Conservation (phyloP, 1,139 yeast species). For the Suhomyces coccinellae region DNA sequence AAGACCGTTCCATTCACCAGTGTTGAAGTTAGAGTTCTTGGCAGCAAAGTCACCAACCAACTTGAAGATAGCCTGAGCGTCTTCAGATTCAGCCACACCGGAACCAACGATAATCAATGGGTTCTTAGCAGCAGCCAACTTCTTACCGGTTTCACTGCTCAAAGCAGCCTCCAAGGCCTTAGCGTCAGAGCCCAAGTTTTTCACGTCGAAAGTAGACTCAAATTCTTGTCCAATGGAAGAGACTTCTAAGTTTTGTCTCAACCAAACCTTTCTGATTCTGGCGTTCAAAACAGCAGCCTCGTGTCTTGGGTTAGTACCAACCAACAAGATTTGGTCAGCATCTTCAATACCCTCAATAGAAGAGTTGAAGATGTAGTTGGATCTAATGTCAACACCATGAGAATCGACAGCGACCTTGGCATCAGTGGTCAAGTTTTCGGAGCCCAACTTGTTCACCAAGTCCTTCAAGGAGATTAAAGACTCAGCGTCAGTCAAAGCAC, state of each 20-base stretch:
- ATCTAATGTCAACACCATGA: slow-evolving; percentile 72
- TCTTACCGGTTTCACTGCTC: slow-evolving; percentile 68
- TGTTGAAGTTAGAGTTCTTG: slow-evolving; percentile 61
- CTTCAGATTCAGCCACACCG: slow-evolving; percentile 70
- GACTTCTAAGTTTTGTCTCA: slow-evolving; percentile 64
- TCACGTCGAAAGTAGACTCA: slow-evolving; percentile 71
- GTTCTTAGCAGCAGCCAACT: slow-evolving; percentile 63
- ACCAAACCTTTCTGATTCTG: slow-evolving; percentile 82
- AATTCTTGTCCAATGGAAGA: slow-evolving; percentile 75
- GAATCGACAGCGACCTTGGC: slow-evolving; percentile 61
- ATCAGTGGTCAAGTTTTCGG: slow-evolving; percentile 81
- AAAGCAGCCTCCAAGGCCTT: slow-evolving; percentile 62
- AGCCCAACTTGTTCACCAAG: slow-evolving; percentile 71
- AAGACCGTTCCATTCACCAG: slow-evolving; percentile 80
- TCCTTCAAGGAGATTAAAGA: slow-evolving; percentile 81
- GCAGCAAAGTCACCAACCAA: slow-evolving; percentile 63
- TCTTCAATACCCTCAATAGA: slow-evolving; percentile 78
- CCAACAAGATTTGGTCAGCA: slow-evolving; percentile 75
- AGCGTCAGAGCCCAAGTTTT: slow-evolving; percentile 64
- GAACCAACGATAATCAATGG: slow-evolving; percentile 86
- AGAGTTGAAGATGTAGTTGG: slow-evolving; percentile 80
- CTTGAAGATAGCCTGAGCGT: slow-evolving; percentile 62
- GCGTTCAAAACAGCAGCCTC: slow-evolving; percentile 90
- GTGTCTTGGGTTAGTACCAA: slow-evolving; percentile 87
- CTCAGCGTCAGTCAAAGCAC: slow-evolving; percentile 83